phyloP scores from a whole-genome alignment of 495 filamentous ascomycete genomes.

The Staphylotrichum longicolle region DNA sequence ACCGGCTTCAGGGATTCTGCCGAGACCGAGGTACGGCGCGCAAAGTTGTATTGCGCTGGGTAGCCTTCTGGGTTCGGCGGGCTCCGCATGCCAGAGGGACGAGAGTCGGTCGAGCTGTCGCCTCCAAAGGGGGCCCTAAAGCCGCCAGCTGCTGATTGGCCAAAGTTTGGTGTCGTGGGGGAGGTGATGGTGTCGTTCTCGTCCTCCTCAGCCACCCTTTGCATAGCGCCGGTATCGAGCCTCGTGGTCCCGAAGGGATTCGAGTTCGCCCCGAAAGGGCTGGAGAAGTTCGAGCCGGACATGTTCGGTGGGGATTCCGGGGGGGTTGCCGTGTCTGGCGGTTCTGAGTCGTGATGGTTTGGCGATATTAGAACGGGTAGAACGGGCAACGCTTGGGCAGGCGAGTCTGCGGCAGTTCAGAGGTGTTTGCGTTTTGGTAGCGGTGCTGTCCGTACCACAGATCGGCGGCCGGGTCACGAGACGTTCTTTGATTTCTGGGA shows the following conservation, averaged over 20 bases:
- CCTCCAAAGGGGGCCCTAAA: constrained; percentile 50
- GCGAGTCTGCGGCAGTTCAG: background rate
- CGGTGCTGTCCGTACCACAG: background rate
- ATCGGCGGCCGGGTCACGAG: constrained; percentile 2
- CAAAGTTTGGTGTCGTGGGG: constrained; percentile 54
- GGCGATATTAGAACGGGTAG: no score
- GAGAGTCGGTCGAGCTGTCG: constrained; percentile 43
- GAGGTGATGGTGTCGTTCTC: constrained; percentile 57
- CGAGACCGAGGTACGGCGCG: constrained; percentile 91
- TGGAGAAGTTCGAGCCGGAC: constrained; percentile 54
- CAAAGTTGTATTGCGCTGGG: constrained; percentile 90
- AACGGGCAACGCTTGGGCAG: background rate
- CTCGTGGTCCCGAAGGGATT: constrained; percentile 51
- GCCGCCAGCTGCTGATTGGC: constrained; percentile 25
- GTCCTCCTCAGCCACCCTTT: constrained; percentile 59
- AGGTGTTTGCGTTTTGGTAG: background rate
- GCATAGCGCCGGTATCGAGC: constrained; percentile 42
- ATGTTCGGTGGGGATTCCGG: constrained; percentile 28
- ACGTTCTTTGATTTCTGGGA: constrained; percentile 3
- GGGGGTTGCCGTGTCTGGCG: background rate
- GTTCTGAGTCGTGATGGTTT: background rate
- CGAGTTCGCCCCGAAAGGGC: constrained; percentile 51
- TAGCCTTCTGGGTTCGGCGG: constrained; percentile 63
- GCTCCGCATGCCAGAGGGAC: constrained; percentile 41
- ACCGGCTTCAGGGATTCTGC: constrained; percentile 93